These are phyloP conservation scores for Fusarium clavum DNA, from an alignment of 2,329 filamentous ascomycete genomes.

Conservation along the genomic window DNA sequence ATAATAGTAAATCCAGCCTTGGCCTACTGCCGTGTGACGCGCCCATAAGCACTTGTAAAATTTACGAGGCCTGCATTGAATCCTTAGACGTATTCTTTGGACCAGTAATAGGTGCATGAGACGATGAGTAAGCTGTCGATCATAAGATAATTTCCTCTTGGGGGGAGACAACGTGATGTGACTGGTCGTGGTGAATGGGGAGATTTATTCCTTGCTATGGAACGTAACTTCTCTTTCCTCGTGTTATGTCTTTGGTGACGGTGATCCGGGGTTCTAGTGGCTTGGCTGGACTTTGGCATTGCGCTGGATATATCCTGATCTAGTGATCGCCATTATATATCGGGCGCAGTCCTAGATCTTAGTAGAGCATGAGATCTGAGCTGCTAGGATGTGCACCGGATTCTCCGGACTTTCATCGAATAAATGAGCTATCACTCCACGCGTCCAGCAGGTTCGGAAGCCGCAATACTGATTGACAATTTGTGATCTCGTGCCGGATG, in stretches of 20 bases:
- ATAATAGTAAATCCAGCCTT: slow-evolving; percentile 17
- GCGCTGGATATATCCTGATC: neutral
- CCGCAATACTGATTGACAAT: neutral
- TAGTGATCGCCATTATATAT: neutral
- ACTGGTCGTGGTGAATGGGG: neutral
- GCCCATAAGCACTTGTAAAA: slow-evolving; percentile 26
- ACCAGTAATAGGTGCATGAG: slow-evolving; percentile 2
- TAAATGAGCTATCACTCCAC: neutral
- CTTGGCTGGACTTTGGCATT: neutral
- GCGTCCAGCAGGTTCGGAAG: accelerated
- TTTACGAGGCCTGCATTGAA: slow-evolving; percentile 3
- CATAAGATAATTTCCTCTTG: slow-evolving; percentile 4
- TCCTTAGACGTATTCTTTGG: slow-evolving; percentile 1
- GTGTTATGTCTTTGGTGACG: neutral
- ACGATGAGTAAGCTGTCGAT: slow-evolving; percentile 18
- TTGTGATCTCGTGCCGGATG: neutral
- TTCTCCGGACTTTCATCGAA: no score
- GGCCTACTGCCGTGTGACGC: slow-evolving; percentile 15
- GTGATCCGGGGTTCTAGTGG: neutral
- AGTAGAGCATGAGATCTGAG: neutral
- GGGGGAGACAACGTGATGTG: slow-evolving; percentile 4
- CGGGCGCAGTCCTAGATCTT: neutral
- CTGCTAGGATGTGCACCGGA: neutral
- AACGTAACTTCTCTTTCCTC: slow-evolving; percentile 16
- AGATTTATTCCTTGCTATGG: neutral